A percentile compares a stretch with the other conserved stretches of the same genome.
phyloP scores from a whole-genome alignment of 139 green algal species.

The Astrephomene gubernaculifera region DNA sequence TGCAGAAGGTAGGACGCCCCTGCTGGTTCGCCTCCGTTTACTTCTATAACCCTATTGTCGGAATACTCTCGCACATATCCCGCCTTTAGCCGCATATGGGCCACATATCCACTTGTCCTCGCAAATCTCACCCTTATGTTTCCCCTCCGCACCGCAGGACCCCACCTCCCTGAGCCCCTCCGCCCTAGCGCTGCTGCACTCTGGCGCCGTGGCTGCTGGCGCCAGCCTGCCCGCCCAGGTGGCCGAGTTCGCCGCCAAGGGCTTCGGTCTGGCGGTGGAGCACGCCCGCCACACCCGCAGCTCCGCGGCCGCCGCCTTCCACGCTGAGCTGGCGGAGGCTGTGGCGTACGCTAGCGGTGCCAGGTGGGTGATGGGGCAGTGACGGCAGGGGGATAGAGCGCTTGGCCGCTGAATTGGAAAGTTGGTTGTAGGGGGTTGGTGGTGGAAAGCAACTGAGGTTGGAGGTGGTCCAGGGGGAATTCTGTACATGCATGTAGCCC shows the following conservation, averaged over 20 bases:
- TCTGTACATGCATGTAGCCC: no score
- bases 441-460: no score
- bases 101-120: neutral
- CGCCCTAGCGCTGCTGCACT: slow-evolving; percentile 35
- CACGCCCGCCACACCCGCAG: slow-evolving; percentile 20
- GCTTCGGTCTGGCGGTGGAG: slow-evolving; percentile 58
- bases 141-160: slow-evolving; percentile 34
- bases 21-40: neutral
- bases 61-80: neutral
- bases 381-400: no score
- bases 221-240: slow-evolving; percentile 39
- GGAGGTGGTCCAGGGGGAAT: no score
- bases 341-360: slow-evolving; percentile 57
- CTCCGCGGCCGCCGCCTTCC: slow-evolving; percentile 48
- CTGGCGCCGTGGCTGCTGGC: neutral
- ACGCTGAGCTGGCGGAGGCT: slow-evolving; percentile 56
- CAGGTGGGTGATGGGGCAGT: no score
- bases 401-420: no score
- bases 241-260: slow-evolving; percentile 53
- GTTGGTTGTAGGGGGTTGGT: no score
- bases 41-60: neutral
- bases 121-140: neutral
- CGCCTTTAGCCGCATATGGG: no score
- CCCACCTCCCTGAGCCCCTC: slow-evolving; percentile 5
- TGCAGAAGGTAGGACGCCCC: slow-evolving; percentile 58